Evolutionary conservation across 106 monocot genomes (phyloP).

Genomic region (Gastrodia elata): DNA sequence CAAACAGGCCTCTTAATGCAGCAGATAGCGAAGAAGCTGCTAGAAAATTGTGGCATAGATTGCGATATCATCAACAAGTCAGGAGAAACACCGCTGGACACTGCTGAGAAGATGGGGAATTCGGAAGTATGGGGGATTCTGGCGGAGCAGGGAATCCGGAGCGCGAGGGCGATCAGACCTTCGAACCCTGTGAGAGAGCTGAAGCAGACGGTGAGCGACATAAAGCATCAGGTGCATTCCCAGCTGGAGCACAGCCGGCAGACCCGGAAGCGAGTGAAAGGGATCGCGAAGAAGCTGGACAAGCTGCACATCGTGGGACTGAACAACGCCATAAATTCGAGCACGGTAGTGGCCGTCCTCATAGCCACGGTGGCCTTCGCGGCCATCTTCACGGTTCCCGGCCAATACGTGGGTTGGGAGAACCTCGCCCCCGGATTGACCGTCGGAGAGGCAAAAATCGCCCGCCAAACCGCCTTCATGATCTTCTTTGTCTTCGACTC

Average conservation of each 20-base stretch:
- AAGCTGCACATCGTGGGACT: conserved; percentile 66
- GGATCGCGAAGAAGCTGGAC: conserved; percentile 43
- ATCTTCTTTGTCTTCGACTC: conserved; percentile 69
- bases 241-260: conserved; percentile 59
- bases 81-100: conserved; percentile 54
- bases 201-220: conserved; percentile 60
- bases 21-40: conserved; percentile 44
- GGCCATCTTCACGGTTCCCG: conserved; percentile 63
- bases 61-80: conserved; percentile 41
- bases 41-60: conserved; percentile 30
- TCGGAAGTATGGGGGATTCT: conserved; percentile 21
- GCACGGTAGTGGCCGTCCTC: conserved; percentile 61
- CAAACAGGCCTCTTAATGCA: conserved; percentile 13
- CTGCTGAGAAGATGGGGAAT: conserved; percentile 44
- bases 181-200: conserved; percentile 41
- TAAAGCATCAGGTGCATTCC: conserved; percentile 56
- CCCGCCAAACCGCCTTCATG: conserved; percentile 41
- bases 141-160: conserved; percentile 29
- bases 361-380: conserved; percentile 68
- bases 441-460: conserved; percentile 41
- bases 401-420: conserved; percentile 29
- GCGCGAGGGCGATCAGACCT: conserved; percentile 23
- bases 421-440: conserved; percentile 17
- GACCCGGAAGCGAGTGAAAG: conserved; percentile 47
- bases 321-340: conserved; percentile 73